A percentile compares a stretch with the other conserved stretches of the same genome.
These are phyloP conservation scores for Schoenoplectus triqueter DNA, from an alignment of 202 grass and related monocot genomes.

Conservation along the genomic window DNA sequence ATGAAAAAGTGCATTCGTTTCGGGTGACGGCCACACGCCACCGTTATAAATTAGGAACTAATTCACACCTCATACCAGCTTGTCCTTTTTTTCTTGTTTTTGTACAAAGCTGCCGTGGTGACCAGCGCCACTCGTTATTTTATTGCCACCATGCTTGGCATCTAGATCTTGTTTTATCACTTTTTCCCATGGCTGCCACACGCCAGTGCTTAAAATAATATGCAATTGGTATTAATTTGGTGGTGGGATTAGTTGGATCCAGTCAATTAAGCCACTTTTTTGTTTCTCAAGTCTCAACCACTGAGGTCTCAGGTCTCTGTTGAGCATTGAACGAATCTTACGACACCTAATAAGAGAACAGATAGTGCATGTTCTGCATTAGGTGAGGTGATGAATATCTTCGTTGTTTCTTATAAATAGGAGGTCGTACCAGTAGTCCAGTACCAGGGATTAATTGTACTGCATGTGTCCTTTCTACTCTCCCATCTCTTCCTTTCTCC, in stretches of 20 bases:
- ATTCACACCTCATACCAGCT: not conserved
- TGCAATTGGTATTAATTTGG: not conserved
- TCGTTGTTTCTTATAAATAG: constrained; percentile 32
- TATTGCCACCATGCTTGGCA: constrained; percentile 11
- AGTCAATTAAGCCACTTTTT: not conserved
- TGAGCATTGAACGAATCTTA: too few relatives aligned
- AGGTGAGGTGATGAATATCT: not conserved
- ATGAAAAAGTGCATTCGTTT: too few relatives aligned
- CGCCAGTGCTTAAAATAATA: constrained; percentile 39
- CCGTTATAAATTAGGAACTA: too few relatives aligned
- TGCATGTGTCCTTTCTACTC: not conserved
- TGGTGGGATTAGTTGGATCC: constrained; percentile 29
- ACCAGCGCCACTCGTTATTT: constrained; percentile 45
- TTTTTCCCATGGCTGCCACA: constrained; percentile 31
- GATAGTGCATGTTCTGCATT: not conserved
- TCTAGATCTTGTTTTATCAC: not conserved
- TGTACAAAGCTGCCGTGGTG: constrained; percentile 24
- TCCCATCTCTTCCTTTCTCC: not conserved
- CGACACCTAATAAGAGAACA: too few relatives aligned
- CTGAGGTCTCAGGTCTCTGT: too few relatives aligned
- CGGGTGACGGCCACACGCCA: too few relatives aligned
- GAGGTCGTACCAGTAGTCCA: constrained; percentile 12
- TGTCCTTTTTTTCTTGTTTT: not conserved
- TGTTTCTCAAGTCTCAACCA: too few relatives aligned
- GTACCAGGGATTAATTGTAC: too few relatives aligned